Evolutionary conservation across 179 eudicot species (phyloP).

Genomic region (Carnegiea gigantea): DNA sequence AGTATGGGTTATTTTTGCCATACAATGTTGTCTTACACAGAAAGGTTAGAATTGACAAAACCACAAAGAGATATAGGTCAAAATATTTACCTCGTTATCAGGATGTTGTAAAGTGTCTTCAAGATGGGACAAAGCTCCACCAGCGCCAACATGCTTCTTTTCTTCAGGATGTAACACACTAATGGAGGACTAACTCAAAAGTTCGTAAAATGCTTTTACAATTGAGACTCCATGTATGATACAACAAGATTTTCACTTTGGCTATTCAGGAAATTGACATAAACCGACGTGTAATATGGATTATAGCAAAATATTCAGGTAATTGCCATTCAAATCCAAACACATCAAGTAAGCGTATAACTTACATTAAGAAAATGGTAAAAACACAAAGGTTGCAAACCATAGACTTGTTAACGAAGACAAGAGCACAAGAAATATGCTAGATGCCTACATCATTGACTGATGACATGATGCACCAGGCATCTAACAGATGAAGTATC

Average conservation of each 20-base stretch:
- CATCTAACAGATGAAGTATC: too few relatives aligned
- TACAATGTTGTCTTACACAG: neutral
- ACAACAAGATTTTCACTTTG: neutral
- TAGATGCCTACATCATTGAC: neutral
- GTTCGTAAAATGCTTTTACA: constrained; percentile 87
- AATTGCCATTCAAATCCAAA: neutral
- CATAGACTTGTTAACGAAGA: neutral
- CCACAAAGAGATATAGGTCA: neutral
- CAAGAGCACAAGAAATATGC: neutral
- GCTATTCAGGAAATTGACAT: neutral
- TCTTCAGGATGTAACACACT: constrained; percentile 68
- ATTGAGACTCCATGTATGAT: constrained; percentile 83
- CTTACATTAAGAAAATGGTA: neutral
- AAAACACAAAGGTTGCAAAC: neutral
- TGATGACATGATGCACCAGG: too few relatives aligned
- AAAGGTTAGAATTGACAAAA: neutral
- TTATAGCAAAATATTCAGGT: neutral
- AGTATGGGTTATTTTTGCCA: neutral
- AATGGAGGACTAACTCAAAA: constrained; percentile 76
- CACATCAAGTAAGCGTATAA: neutral
- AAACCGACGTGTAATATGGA: neutral
- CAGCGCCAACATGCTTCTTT: constrained; percentile 77
- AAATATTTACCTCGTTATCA: constrained; percentile 59
- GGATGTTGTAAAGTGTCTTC: constrained; percentile 80
- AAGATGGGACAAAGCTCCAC: constrained; percentile 91